Evolutionary conservation across 169 alveolate genomes (phyloP), one percentile per base, ranked within the genome.

Genomic region (Amoebophrya sp.): DNA sequence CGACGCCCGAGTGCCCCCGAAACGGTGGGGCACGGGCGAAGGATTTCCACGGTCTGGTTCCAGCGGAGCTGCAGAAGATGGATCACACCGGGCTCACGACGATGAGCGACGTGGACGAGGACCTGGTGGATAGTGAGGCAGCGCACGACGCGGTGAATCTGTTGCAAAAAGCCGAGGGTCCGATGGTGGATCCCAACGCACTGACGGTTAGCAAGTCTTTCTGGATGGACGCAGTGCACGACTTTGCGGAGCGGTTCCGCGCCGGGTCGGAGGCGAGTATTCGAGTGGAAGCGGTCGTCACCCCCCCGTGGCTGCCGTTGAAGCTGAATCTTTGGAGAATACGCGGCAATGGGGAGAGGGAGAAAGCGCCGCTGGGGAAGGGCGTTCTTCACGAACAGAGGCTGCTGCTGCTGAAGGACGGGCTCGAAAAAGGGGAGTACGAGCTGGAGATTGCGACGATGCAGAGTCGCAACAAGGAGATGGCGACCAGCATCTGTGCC

Each of bases 231-330:
- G 83, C 83, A 7, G 83, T 66, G 83, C 29, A n/a, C 35, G 29
- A 3, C 32, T 66, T 66, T 25, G 2, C 38, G 39, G 10, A n/a
- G 29, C 2, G 10, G 1, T 66, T 66, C 32, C 83, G 32, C 35
- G 83, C 83, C 29, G 83, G 10, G 39, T 0, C 2, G 1, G 83
- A 66, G 0, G 83, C 83, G 83, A 25, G 35, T 7, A 66, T 66
- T 25, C 83, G 83, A 66, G 10, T 92, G 32, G 94, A 92, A 66
- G 90, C 90, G 14, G 54, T 12, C 23, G 88, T 92, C 55, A 93
- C 90, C 35, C 94, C 94, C 33, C 92, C 94, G 39, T 92, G 94
- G 94, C 88, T 92, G 89, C 94, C 94, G 3, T 66, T 90, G 88
- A 18, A n/a, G 10, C 1, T 66, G 10, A 18, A n/a, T 1, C 83